Evolutionary conservation across 192 early-diverging fungal species (phyloP), one percentile per base, ranked within the genome.

Genomic region (Hyaloraphidium curvatum): DNA sequence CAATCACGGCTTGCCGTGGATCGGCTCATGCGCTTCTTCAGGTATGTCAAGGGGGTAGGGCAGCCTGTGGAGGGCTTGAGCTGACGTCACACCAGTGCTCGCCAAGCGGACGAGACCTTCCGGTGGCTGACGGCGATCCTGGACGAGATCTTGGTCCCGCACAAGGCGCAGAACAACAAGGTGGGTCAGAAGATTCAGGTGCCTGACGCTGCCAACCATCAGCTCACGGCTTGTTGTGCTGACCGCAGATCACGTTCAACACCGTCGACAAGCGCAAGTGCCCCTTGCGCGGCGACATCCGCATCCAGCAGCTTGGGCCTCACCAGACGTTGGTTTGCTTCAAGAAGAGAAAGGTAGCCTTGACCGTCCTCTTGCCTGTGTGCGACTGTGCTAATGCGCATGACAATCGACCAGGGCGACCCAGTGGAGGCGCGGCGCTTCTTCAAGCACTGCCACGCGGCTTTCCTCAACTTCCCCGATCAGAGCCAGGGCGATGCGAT

Each of bases 261-360:
- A 80, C 78, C 0, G 76, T 80, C n/a, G 78, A 82, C 60, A 68
- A 65, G 39, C 55, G 79, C 21, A 67, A 76, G 43, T 80, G 79
- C 57, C 77, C 74, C 21, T 53, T 83, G 33, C 63, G 73, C 30
- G 81, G 81, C 16, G 72, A 73, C 19, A 64, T 82, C 14, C 55
- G 57, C 7, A 67, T 82, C 7, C 76, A 76, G 31, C 67, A 66
- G 3, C 62, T 68, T 16, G 58, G 57, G 3, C 40, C 55, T 1
- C 59, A 62, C 9, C 23, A 66, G 33, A 58, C 67, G 17, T 55
- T 82, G 2, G 77, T 81, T 11, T 65, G 61, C 26, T 82, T 83
- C 69, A 59, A 64, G 27, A 81, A 78, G 48, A 71, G 67, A 56
- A 70, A 77, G 57, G 73, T 76, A 70, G 39, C 54, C 52, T 30